Percentiles rank a stretch among this genome's conserved stretches.
These are phyloP conservation scores for Xylaria nigripes DNA, from an alignment of 495 filamentous ascomycete genomes.

Conservation along the genomic window DNA sequence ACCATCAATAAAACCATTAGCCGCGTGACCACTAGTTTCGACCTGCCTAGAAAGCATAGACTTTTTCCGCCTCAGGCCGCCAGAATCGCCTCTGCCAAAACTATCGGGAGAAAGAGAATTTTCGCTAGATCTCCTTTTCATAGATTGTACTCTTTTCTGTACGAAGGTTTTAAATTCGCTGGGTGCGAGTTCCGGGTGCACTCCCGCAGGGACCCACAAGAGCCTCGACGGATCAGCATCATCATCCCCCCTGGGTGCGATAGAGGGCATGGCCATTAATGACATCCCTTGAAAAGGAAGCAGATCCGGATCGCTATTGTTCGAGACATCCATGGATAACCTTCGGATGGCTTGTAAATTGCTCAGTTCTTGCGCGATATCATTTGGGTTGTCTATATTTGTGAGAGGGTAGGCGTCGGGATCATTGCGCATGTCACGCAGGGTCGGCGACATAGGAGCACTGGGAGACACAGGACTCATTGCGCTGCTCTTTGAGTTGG, in stretches of 20 bases:
- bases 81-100: slow-evolving; percentile 52
- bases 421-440: slow-evolving; percentile 50
- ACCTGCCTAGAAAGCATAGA: slow-evolving; percentile 94
- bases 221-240: slow-evolving; percentile 83
- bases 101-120: slow-evolving; percentile 54
- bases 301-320: slow-evolving; percentile 84
- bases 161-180: slow-evolving; percentile 96
- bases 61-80: slow-evolving; percentile 73
- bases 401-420: slow-evolving; percentile 76
- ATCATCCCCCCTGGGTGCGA: slow-evolving; percentile 66
- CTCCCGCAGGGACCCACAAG: slow-evolving; percentile 90
- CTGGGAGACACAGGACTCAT: slow-evolving; percentile 34
- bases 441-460: slow-evolving; percentile 38
- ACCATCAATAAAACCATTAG: slow-evolving; percentile 71
- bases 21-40: slow-evolving; percentile 57
- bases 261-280: slow-evolving; percentile 56
- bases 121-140: slow-evolving; percentile 76
- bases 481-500: slow-evolving; percentile 39
- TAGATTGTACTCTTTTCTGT: slow-evolving; percentile 81
- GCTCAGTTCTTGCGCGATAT: slow-evolving; percentile 88
- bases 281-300: slow-evolving; percentile 64
- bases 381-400: slow-evolving; percentile 85
- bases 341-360: slow-evolving; percentile 91
- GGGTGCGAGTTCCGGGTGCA: slow-evolving; percentile 92
- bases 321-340: slow-evolving; percentile 97